Evolutionary conservation across 2,329 filamentous ascomycete genomes (phyloP), one percentile per base, ranked within the genome.

Genomic region (Monosporascus sp.): DNA sequence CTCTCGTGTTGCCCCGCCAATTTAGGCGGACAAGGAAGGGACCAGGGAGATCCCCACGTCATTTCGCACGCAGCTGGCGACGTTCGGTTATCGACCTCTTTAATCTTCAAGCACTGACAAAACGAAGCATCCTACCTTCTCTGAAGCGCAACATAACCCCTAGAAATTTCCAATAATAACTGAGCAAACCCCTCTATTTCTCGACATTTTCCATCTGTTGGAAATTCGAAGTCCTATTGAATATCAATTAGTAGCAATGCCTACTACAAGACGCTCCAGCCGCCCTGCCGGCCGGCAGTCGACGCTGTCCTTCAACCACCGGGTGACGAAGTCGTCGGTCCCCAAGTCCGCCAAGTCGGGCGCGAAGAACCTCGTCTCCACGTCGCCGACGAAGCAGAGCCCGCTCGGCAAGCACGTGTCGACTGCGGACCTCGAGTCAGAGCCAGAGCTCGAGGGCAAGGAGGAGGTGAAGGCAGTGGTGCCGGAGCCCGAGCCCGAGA

Each of bases 1-100:
- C 46, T 71, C 70, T 77, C 76, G 75, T 72, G 79, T 81, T 81
- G 78, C 77, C 78, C 75, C 72, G 78, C 74, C 78, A 81, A 74
- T 71, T 45, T 54, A 58, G 58, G 54, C 44, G 45, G 46, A 59
- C 53, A 49, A 55, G 35, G 45, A 9, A 48, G 15, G 8, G 43
- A 14, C 40, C 31, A 15, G 24, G 37, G 50, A 51, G 55, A 65
- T 62, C 54, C 58, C 56, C 62, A 62, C 64, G 63, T 67, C 64
- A 65, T 65, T 64, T 64, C 54, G 53, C 35, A 24, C 31, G 1
- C 31, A 35, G 31, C 31, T 35, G 31, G 31, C 9, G 31, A 35
- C 31, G 31, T 35, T 35, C 31, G 20, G 41, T 6, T 15, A 22
- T 17, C 43, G 26, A 24, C 4, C 20, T 14, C 11, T 46, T 14